Conservation (phyloP, 164 flowering plant genomes). For the Macadamia tetraphylla region DNA sequence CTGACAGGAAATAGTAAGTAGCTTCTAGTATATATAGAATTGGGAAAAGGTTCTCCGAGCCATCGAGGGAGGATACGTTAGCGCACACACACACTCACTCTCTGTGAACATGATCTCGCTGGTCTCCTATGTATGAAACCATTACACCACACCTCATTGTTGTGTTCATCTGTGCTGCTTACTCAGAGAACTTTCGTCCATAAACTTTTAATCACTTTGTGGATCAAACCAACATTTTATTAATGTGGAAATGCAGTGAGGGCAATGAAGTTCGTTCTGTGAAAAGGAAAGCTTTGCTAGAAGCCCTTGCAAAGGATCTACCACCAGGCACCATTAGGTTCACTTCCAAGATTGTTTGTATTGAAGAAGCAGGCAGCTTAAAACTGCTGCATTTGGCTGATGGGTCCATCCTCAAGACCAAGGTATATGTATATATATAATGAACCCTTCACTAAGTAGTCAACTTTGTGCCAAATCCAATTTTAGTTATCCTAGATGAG, state of each 20-base stretch:
- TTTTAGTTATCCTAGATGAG: too few relatives aligned
- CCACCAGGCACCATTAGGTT: conserved; percentile 64
- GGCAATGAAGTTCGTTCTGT: conserved; percentile 44
- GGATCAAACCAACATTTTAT: neutral
- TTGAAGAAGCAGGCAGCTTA: conserved; percentile 37
- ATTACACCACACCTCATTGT: too few relatives aligned
- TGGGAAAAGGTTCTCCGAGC: too few relatives aligned
- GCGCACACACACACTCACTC: too few relatives aligned
- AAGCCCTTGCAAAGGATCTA: conserved; percentile 51
- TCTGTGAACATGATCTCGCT: too few relatives aligned
- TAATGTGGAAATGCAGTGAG: conserved; percentile 29
- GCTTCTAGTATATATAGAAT: neutral
- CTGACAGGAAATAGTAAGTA: conserved; percentile 23
- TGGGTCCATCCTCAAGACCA: conserved; percentile 49
- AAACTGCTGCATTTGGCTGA: conserved; percentile 62
- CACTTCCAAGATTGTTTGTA: conserved; percentile 58
- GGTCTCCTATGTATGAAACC: too few relatives aligned
- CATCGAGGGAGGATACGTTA: too few relatives aligned
- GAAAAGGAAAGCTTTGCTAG: conserved; percentile 44
- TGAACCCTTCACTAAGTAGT: too few relatives aligned
- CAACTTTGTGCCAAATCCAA: too few relatives aligned
- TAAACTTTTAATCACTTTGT: too few relatives aligned
- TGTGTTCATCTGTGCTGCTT: too few relatives aligned
- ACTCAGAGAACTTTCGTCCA: too few relatives aligned
- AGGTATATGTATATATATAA: conserved; percentile 28